Conservation (phyloP, 108 stramenopile species). For the Pseudonitzschia pungens region DNA sequence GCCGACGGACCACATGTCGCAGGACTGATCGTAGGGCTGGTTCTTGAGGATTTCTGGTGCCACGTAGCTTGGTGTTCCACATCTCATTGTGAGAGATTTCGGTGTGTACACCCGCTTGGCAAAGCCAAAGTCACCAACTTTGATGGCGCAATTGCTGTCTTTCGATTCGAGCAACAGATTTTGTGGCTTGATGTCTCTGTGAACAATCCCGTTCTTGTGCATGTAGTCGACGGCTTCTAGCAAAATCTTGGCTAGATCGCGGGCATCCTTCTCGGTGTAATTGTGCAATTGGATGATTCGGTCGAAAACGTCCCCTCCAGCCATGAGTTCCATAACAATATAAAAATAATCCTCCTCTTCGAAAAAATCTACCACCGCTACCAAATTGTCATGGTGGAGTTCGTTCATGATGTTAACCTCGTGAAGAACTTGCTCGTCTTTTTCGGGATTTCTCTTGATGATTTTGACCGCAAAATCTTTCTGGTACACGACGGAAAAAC, state of each 20-base stretch:
- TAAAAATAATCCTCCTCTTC: slow-evolving; percentile 83
- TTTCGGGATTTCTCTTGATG: slow-evolving; percentile 46
- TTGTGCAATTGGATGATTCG: slow-evolving; percentile 79
- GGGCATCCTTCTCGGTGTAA: slow-evolving; percentile 95
- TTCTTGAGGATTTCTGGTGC: slow-evolving; percentile 66
- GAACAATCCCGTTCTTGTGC: slow-evolving; percentile 81
- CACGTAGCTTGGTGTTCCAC: slow-evolving; percentile 75
- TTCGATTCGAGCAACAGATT: slow-evolving; percentile 77
- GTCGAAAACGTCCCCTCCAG: slow-evolving; percentile 97
- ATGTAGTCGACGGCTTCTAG: slow-evolving; percentile 80
- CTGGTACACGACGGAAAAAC: slow-evolving; percentile 34
- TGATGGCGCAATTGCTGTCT: slow-evolving; percentile 81
- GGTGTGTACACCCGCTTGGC: slow-evolving; percentile 81
- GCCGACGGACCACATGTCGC: slow-evolving; percentile 95
- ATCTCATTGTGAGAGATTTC: slow-evolving; percentile 76
- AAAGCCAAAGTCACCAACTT: slow-evolving; percentile 94
- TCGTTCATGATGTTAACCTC: slow-evolving; percentile 74
- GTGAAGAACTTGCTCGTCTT: slow-evolving; percentile 65
- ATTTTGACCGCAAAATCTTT: slow-evolving; percentile 67
- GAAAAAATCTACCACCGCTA: slow-evolving; percentile 87
- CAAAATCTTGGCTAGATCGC: slow-evolving; percentile 68
- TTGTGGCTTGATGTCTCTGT: slow-evolving; percentile 95
- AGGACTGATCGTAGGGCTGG: slow-evolving; percentile 70
- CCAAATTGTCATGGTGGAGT: slow-evolving; percentile 70
- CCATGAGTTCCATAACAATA: slow-evolving; percentile 88